These are phyloP conservation scores for Cutaneotrichosporon sp. DNA, from an alignment of 1,284 basidiomycete genomes.

Conservation along the genomic window DNA sequence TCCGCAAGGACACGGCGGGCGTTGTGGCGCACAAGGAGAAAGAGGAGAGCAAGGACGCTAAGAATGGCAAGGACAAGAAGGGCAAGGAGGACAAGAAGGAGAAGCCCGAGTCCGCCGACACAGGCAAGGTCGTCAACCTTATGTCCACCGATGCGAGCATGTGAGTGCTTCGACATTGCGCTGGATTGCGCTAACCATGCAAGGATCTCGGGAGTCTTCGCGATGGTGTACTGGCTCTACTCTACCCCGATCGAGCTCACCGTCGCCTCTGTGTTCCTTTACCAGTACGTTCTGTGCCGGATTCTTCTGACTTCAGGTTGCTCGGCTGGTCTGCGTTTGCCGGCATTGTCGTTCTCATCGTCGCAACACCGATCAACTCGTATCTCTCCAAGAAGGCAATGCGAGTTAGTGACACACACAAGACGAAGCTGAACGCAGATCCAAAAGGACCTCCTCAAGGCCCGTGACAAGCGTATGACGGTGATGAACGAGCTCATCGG, in stretches of 20 bases:
- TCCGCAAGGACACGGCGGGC: constrained; percentile 76
- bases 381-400: constrained; percentile 52
- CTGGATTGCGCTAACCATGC: constrained; percentile 1
- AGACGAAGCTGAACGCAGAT: constrained; percentile 51
- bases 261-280: constrained; percentile 70
- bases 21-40: constrained; percentile 58
- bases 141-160: constrained; percentile 47
- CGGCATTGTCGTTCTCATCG: constrained; percentile 69
- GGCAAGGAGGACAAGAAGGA: constrained; percentile 42
- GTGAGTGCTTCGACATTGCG: background rate
- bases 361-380: constrained; percentile 60
- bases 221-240: constrained; percentile 53
- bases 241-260: constrained; percentile 72
- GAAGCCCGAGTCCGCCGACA: constrained; percentile 40
- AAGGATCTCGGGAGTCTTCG: constrained; percentile 35
- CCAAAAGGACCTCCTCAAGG: constrained; percentile 64
- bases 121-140: constrained; percentile 52
- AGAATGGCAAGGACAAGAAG: constrained; percentile 26
- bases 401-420: constrained; percentile 54
- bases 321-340: constrained; percentile 79
- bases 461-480: constrained; percentile 77
- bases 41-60: constrained; percentile 27
- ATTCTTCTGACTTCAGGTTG: constrained; percentile 53
- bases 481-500: constrained; percentile 80
- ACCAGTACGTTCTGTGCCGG: constrained; percentile 56